These are phyloP conservation scores for Panicum hallii DNA, from an alignment of 202 grass and related monocot genomes.

Conservation along the genomic window DNA sequence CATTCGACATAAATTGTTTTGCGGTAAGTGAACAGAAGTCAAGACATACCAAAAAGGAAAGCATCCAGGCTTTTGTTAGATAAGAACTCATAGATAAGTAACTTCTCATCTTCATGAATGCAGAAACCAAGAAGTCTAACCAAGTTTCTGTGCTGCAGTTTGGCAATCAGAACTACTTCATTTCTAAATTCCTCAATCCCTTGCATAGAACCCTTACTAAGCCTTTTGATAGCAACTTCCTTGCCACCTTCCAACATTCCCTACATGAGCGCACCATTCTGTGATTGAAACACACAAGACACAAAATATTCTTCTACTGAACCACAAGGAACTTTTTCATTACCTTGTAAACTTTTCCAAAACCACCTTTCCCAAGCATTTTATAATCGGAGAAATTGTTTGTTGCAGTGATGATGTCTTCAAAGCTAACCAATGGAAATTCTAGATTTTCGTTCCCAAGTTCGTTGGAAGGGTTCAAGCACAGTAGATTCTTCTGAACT, in stretches of 20 bases:
- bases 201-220: neutral
- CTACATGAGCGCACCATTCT: neutral
- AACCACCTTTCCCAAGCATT: constrained; percentile 39
- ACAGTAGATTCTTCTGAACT: too few species aligned
- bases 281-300: neutral
- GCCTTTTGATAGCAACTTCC: constrained; percentile 51
- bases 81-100: neutral
- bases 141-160: neutral
- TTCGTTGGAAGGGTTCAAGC: neutral
- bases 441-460: neutral
- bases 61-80: neutral
- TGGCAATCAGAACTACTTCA: neutral
- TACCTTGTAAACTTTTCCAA: constrained; percentile 25
- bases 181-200: neutral
- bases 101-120: neutral
- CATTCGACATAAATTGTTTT: too few species aligned
- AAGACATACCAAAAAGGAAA: neutral
- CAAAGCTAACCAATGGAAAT: neutral
- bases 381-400: constrained; percentile 14
- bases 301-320: neutral
- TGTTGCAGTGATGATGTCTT: constrained; percentile 17
- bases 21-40: too few species aligned
- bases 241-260: neutral
- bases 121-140: neutral
- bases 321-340: neutral